Conservation (phyloP, 1,284 basidiomycete genomes). For the Ganoderma lucidum region DNA sequence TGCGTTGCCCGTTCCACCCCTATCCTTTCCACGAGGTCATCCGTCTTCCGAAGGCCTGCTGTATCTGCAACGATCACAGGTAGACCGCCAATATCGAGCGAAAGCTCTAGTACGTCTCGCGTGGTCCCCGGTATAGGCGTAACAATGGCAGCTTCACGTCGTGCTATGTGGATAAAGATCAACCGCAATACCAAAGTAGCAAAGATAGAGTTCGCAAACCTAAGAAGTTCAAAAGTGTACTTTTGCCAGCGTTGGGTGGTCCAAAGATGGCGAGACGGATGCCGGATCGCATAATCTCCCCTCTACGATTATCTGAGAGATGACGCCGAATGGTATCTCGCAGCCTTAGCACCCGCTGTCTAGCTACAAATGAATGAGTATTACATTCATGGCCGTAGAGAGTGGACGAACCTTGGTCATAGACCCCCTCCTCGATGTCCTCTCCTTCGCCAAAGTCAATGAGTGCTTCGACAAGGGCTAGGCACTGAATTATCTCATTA, state of each 20-base stretch:
- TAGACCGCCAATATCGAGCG: slow-evolving; percentile 87
- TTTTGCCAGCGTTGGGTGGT: slow-evolving; percentile 91
- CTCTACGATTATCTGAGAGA: slow-evolving; percentile 73
- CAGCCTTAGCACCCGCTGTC: slow-evolving; percentile 54
- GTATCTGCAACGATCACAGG: slow-evolving; percentile 86
- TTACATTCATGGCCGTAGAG: background rate
- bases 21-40: slow-evolving; percentile 83
- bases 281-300: slow-evolving; percentile 86
- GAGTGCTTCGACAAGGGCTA: slow-evolving; percentile 84
- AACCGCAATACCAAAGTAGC: background rate
- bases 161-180: slow-evolving; percentile 54
- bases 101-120: slow-evolving; percentile 83
- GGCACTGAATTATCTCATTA: slow-evolving; percentile 68
- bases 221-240: slow-evolving; percentile 83
- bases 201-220: slow-evolving; percentile 51
- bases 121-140: slow-evolving; percentile 89
- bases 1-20: slow-evolving; percentile 78
- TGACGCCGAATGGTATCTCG: slow-evolving; percentile 59
- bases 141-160: slow-evolving; percentile 89
- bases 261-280: slow-evolving; percentile 88
- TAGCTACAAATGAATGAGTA: slow-evolving; percentile 49
- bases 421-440: slow-evolving; percentile 82
- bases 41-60: slow-evolving; percentile 78
- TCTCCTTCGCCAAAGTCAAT: slow-evolving; percentile 94
- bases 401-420: slow-evolving; percentile 59